phyloP scores from a whole-genome alignment of 2,329 filamentous ascomycete genomes.

The Knufia petricola region DNA sequence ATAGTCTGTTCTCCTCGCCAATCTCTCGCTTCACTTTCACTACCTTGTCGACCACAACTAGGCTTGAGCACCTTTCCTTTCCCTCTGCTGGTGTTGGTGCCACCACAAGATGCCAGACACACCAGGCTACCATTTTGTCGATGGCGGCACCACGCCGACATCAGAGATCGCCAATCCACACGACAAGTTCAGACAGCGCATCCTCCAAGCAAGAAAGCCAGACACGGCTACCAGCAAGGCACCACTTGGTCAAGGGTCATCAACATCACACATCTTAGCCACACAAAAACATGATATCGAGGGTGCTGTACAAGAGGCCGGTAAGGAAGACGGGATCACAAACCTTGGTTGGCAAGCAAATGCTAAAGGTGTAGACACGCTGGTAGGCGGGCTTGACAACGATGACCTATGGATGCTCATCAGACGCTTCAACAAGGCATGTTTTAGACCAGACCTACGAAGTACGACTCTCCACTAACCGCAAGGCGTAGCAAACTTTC shows the following conservation, averaged over 20 bases:
- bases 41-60: neutral
- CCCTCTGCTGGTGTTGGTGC: neutral
- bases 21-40: neutral
- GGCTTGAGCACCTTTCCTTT: slow-evolving; percentile 6
- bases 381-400: slow-evolving; percentile 60
- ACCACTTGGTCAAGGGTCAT: slow-evolving; percentile 25
- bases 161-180: slow-evolving; percentile 16
- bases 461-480: too few relatives aligned
- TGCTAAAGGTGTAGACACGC: slow-evolving; percentile 46
- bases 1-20: neutral
- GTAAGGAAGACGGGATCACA: slow-evolving; percentile 47
- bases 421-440: slow-evolving; percentile 63
- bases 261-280: slow-evolving; percentile 38
- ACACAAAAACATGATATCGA: slow-evolving; percentile 36
- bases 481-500: slow-evolving; percentile 47
- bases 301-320: slow-evolving; percentile 39
- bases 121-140: slow-evolving; percentile 27
- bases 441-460: too few relatives aligned
- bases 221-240: slow-evolving; percentile 14
- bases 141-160: slow-evolving; percentile 25
- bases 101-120: slow-evolving; percentile 23
- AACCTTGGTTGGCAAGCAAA: slow-evolving; percentile 55
- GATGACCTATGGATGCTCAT: slow-evolving; percentile 65
- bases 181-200: slow-evolving; percentile 17
- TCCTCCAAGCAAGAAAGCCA: slow-evolving; percentile 15